Conservation (phyloP, 2,329 filamentous ascomycete genomes). For the Colletotrichum sp. region DNA sequence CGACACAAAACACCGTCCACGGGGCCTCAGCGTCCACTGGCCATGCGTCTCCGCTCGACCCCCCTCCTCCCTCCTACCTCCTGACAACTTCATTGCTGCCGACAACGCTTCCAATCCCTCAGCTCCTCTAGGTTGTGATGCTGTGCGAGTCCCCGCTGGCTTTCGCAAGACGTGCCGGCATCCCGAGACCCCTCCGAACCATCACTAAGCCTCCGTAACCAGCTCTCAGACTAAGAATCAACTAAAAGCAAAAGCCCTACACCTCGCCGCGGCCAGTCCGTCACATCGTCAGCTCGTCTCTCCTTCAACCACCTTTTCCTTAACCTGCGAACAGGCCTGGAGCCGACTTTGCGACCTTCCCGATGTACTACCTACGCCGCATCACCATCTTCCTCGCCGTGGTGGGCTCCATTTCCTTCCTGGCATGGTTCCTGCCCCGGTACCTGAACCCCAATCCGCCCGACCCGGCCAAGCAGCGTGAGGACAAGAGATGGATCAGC, state of each 20-base stretch:
- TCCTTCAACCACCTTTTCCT: neutral
- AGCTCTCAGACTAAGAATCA: neutral
- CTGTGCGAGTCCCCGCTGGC: constrained; percentile 9
- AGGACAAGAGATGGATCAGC: constrained; percentile 72
- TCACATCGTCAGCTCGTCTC: neutral
- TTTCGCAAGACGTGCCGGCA: constrained; percentile 16
- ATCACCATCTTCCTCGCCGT: constrained; percentile 42
- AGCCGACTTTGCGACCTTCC: constrained; percentile 2
- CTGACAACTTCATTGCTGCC: neutral
- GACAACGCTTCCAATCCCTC: neutral
- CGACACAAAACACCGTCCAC: constrained; percentile 16
- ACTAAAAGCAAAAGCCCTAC: neutral
- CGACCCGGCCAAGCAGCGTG: constrained; percentile 62
- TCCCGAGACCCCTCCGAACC: constrained; percentile 16
- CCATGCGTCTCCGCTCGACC: constrained; percentile 16
- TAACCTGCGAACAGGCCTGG: constrained; percentile 3
- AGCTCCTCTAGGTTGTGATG: constrained; percentile 1
- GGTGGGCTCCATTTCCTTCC: constrained; percentile 50
- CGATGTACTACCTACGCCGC: constrained; percentile 55
- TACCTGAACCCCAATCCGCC: constrained; percentile 69
- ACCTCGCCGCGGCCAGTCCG: neutral
- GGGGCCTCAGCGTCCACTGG: constrained; percentile 15
- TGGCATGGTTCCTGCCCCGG: constrained; percentile 56
- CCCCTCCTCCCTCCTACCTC: neutral
- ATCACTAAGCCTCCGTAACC: constrained; percentile 18